phyloP scores from a whole-genome alignment of 805 yeast genomes.

The Yarrowia bubula region DNA sequence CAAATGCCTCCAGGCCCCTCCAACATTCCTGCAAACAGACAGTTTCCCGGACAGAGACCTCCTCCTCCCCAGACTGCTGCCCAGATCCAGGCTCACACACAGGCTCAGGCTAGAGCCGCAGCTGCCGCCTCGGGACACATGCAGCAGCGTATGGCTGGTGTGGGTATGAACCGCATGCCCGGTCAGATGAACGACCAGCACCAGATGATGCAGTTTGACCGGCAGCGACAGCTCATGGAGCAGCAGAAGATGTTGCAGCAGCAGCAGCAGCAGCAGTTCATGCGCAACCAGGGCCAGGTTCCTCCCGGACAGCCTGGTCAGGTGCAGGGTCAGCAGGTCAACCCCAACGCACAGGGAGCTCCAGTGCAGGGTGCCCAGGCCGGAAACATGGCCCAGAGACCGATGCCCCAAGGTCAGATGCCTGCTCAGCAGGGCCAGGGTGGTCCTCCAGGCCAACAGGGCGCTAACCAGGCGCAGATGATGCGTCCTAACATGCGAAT shows the following conservation, averaged over 20 bases:
- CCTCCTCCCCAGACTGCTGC: constrained; percentile 25
- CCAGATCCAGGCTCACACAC: constrained; percentile 33
- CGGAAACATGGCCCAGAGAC: neutral
- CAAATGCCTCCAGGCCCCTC: constrained; percentile 15
- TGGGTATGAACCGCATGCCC: constrained; percentile 32
- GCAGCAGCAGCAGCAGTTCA: constrained; percentile 28
- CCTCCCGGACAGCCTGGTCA: constrained; percentile 15
- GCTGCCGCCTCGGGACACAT: constrained; percentile 23
- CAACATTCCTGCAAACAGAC: constrained; percentile 23
- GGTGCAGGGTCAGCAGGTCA: constrained; percentile 25
- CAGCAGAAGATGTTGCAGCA: constrained; percentile 36
- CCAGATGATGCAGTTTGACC: constrained; percentile 35
- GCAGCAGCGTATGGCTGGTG: constrained; percentile 31
- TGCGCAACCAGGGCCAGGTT: constrained; percentile 2
- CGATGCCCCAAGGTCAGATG: constrained; percentile 11
- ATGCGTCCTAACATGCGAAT: constrained; percentile 15
- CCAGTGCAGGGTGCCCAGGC: constrained; percentile 4
- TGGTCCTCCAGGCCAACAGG: neutral
- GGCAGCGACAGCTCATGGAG: constrained; percentile 38
- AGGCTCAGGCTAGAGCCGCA: constrained; percentile 25
- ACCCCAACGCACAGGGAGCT: neutral
- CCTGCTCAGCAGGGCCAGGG: neutral
- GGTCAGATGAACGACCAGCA: constrained; percentile 33
- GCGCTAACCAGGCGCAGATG: constrained; percentile 12
- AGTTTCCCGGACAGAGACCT: constrained; percentile 12